These are phyloP conservation scores for Suzukiozyma palmioleophila DNA, from an alignment of 1,139 yeast species.

Conservation along the genomic window DNA sequence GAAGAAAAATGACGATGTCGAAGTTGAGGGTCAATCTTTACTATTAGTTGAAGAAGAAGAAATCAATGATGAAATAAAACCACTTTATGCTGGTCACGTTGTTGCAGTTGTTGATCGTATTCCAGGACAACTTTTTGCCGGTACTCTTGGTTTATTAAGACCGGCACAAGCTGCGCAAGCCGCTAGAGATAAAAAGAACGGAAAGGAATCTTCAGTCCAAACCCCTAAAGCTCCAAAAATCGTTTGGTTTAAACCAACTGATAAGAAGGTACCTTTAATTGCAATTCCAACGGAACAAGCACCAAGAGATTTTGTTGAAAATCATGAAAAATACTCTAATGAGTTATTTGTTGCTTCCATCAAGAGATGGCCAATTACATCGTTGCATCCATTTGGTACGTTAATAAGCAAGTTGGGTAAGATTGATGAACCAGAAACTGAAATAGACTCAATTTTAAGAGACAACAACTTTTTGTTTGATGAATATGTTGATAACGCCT, in stretches of 20 bases:
- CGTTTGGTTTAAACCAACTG: slow-evolving; percentile 98
- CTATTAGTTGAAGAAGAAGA: slow-evolving; percentile 93
- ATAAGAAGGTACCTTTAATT: slow-evolving; percentile 92
- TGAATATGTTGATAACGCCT: slow-evolving; percentile 57
- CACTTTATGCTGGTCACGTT: slow-evolving; percentile 95
- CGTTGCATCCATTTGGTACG: slow-evolving; percentile 96
- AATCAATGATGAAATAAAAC: slow-evolving; percentile 87
- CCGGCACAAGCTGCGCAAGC: slow-evolving; percentile 96
- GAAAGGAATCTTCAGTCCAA: slow-evolving; percentile 46
- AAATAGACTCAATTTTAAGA: slow-evolving; percentile 83
- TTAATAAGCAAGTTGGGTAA: slow-evolving; percentile 82
- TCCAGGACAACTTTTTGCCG: slow-evolving; percentile 92
- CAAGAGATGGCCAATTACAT: slow-evolving; percentile 98
- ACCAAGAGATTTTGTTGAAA: slow-evolving; percentile 90
- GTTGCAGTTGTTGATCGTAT: slow-evolving; percentile 97
- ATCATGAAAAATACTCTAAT: slow-evolving; percentile 77
- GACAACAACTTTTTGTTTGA: slow-evolving; percentile 91
- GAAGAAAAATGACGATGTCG: slow-evolving; percentile 96
- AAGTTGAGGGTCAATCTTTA: slow-evolving; percentile 94
- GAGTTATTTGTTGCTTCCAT: slow-evolving; percentile 90
- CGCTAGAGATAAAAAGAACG: slow-evolving; percentile 61
- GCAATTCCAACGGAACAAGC: slow-evolving; percentile 99
- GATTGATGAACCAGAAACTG: slow-evolving; percentile 72
- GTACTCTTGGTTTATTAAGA: slow-evolving; percentile 87
- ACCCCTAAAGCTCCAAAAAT: slow-evolving; percentile 74